phyloP scores from a whole-genome alignment of 768 basidiomycete species.

The Termitomyces sp. region DNA sequence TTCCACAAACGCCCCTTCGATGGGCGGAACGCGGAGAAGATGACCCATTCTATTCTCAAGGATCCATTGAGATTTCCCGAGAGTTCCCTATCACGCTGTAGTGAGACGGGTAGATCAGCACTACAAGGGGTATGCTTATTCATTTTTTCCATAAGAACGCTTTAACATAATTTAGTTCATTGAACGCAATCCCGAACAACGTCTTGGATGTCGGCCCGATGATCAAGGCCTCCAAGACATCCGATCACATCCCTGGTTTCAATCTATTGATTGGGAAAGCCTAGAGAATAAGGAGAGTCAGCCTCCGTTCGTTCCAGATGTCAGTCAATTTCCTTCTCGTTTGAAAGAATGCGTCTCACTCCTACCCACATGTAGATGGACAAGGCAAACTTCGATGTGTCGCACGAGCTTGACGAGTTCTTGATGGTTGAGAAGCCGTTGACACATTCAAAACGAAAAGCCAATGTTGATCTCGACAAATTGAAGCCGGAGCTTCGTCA shows the following conservation, averaged over 20 bases:
- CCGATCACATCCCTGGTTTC: slow-evolving; percentile 82
- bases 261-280: slow-evolving; percentile 72
- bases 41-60: slow-evolving; percentile 82
- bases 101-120: slow-evolving; percentile 59
- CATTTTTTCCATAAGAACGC: slow-evolving; percentile 7
- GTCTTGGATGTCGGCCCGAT: slow-evolving; percentile 75
- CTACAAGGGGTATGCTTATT: slow-evolving; percentile 55
- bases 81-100: slow-evolving; percentile 53
- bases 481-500: slow-evolving; percentile 89
- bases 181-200: slow-evolving; percentile 71
- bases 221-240: slow-evolving; percentile 75
- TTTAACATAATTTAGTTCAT: slow-evolving; percentile 54
- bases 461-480: slow-evolving; percentile 77
- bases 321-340: slow-evolving; percentile 37
- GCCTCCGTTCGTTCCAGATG: slow-evolving; percentile 90
- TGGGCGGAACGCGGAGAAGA: slow-evolving; percentile 82
- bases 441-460: slow-evolving; percentile 89
- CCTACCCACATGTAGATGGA: slow-evolving; percentile 57
- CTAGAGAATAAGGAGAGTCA: slow-evolving; percentile 64
- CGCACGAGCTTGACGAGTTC: slow-evolving; percentile 96
- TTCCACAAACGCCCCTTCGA: slow-evolving; percentile 84
- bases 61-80: slow-evolving; percentile 79
- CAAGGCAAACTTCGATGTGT: slow-evolving; percentile 96
- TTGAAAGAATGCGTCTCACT: slow-evolving; percentile 2
- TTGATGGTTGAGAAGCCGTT: slow-evolving; percentile 97